Conservation (phyloP, 2,329 filamentous ascomycete genomes). For the Pseudogymnoascus sp. region DNA sequence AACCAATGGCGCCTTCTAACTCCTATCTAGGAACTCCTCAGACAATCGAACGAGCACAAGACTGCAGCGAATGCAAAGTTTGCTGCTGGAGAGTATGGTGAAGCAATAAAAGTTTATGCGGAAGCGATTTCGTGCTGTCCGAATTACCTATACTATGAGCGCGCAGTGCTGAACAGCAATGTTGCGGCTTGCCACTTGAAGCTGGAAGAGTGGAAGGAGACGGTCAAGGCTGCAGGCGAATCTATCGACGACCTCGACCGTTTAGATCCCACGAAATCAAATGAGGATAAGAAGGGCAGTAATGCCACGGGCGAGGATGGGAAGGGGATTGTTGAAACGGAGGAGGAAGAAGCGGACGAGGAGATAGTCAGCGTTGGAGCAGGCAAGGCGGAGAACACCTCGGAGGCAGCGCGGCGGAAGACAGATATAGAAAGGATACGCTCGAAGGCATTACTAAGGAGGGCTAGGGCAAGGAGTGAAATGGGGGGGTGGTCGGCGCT, state of each 20-base stretch:
- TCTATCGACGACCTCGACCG: slow-evolving; percentile 67
- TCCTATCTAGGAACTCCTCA: slow-evolving; percentile 50
- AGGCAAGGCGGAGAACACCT: slow-evolving; percentile 35
- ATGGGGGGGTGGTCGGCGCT: slow-evolving; percentile 72
- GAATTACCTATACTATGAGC: slow-evolving; percentile 77
- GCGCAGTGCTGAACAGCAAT: slow-evolving; percentile 82
- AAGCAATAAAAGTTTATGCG: slow-evolving; percentile 76
- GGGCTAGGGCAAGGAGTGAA: slow-evolving; percentile 45
- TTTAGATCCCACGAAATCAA: slow-evolving; percentile 34
- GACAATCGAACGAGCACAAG: slow-evolving; percentile 67
- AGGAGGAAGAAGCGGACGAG: slow-evolving; percentile 44
- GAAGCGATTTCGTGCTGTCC: slow-evolving; percentile 72
- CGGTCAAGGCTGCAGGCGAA: slow-evolving; percentile 63
- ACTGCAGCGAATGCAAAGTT: slow-evolving; percentile 74
- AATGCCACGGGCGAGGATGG: slow-evolving; percentile 26
- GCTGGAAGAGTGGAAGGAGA: slow-evolving; percentile 75
- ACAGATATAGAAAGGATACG: slow-evolving; percentile 69
- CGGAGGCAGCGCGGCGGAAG: slow-evolving; percentile 31
- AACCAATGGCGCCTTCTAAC: neutral
- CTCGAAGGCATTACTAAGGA: slow-evolving; percentile 65
- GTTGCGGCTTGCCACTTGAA: slow-evolving; percentile 85
- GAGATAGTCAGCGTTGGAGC: slow-evolving; percentile 55
- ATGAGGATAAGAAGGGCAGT: slow-evolving; percentile 18
- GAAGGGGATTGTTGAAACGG: slow-evolving; percentile 28
- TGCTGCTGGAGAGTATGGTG: slow-evolving; percentile 59